phyloP scores from a whole-genome alignment of 192 early-diverging fungal species.

The Rhizophagus sp. region DNA sequence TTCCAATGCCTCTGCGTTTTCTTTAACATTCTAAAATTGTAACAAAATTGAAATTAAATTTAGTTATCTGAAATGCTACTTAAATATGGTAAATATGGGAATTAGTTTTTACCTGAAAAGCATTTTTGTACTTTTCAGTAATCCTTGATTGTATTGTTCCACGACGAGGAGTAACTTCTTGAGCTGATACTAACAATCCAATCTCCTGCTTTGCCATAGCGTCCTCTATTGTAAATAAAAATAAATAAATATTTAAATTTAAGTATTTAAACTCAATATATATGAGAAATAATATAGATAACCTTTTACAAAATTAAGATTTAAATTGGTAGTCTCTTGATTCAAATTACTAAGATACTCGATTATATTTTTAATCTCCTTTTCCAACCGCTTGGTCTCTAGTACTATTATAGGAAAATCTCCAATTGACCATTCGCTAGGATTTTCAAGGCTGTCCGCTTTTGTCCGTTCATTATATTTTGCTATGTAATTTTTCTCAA shows the following conservation, averaged over 20 bases:
- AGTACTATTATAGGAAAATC: not conserved
- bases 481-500: not conserved
- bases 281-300: not conserved
- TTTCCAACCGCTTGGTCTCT: not conserved
- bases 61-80: too few species aligned
- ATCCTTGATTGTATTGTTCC: slow-evolving; percentile 5
- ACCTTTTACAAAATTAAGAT: slow-evolving; percentile 9
- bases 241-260: not conserved
- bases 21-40: slow-evolving; percentile 5
- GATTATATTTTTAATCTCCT: not conserved
- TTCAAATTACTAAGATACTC: not conserved
- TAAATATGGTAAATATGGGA: not conserved
- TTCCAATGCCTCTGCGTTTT: slow-evolving; percentile 13
- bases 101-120: not conserved
- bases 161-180: not conserved
- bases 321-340: not conserved
- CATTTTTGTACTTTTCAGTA: not conserved
- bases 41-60: not conserved
- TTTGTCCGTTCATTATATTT: not conserved
- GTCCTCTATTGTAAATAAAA: not conserved
- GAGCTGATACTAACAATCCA: not conserved
- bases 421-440: not conserved
- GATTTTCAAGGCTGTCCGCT: not conserved
- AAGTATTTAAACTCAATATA: too few species aligned
- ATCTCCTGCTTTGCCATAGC: not conserved